Evolutionary conservation across 208 protist genomes (phyloP).

Genomic region (Leishmania guyanensis): DNA sequence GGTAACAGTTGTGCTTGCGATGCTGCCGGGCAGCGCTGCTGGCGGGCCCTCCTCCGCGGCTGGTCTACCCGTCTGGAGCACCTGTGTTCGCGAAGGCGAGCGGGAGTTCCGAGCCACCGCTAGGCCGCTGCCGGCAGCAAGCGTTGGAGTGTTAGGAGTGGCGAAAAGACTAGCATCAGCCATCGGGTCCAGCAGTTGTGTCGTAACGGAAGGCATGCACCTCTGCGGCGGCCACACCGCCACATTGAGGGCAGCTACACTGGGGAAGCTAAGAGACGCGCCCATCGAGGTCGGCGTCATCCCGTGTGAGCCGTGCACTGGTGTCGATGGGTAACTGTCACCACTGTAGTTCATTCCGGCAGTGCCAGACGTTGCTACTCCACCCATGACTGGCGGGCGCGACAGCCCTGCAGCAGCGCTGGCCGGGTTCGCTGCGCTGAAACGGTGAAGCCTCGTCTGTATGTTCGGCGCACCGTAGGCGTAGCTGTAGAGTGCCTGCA

Average conservation of each 20-base stretch:
- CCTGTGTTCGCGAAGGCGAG: slow-evolving; percentile 14
- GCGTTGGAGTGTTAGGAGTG: neutral
- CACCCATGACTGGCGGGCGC: neutral
- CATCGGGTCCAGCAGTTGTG: neutral
- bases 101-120: slow-evolving; percentile 5
- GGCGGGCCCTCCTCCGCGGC: neutral
- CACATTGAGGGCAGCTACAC: slow-evolving; percentile 4
- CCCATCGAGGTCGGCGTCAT: slow-evolving; percentile 11
- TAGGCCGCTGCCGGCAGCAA: neutral
- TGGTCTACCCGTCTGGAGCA: neutral
- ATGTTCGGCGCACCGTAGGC: slow-evolving; percentile 38
- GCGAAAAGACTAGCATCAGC: neutral
- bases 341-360: neutral
- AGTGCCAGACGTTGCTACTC: neutral
- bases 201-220: neutral
- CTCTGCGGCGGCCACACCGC: slow-evolving; percentile 17
- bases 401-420: neutral
- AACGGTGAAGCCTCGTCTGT: neutral
- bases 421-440: slow-evolving; percentile 7
- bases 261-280: slow-evolving; percentile 1
- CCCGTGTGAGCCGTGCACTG: neutral
- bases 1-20: neutral
- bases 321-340: slow-evolving; percentile 14
- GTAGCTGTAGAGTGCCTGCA: slow-evolving; percentile 62
- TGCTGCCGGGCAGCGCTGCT: neutral